Evolutionary conservation across 139 green algal species (phyloP), one percentile per base, ranked within the genome.

Genomic region (Micractinium sp.): DNA sequence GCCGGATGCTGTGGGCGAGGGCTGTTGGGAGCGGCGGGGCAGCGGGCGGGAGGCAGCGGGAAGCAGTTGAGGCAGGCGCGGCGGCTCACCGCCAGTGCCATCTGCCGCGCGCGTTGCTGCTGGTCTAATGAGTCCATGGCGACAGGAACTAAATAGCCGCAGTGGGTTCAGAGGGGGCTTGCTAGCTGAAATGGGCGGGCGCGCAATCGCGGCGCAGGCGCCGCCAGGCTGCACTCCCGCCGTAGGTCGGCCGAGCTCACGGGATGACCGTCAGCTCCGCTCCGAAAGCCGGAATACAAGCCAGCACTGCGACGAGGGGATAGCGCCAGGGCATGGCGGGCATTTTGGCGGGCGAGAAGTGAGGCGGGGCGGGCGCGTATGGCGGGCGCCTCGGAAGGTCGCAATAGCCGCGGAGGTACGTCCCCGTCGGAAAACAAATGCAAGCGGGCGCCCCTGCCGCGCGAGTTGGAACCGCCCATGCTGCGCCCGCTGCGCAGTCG

Each of bases 41-140:
- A 9, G 47, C 35, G 19, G 35, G 35, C 75, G 35, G 75, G 5
- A 56, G 25, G 20, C 35, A 27, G 9, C 4, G 75, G 19, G 18
- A 3, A 7, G 38, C 38, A 1, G 41, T 29, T 38, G 38, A 16
- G 33, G 31, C 39, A 56, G 3, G 77, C 39, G 71, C 14, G 71
- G 27, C 31, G 29, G 47, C 81, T 60, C 33, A 87, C 83, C 83
- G 66, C 36, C 29, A 87, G 67, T 4, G 83, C 83, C 67, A 87
- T 29, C 39, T 87, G 83, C 29, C 67, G 83, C 16, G 83, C 41
- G 18, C 33, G 71, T 13, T 77, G 61, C 60, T 77, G 82, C 29
- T 67, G 2, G 27, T 84, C 78, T 27, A 27, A 12, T 29, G 15
- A 0, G 3, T 36, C 78, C 78, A 66, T 83, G 27, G 27, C 27